phyloP scores from a whole-genome alignment of 495 filamentous ascomycete species.

The Neurospora sp. region DNA sequence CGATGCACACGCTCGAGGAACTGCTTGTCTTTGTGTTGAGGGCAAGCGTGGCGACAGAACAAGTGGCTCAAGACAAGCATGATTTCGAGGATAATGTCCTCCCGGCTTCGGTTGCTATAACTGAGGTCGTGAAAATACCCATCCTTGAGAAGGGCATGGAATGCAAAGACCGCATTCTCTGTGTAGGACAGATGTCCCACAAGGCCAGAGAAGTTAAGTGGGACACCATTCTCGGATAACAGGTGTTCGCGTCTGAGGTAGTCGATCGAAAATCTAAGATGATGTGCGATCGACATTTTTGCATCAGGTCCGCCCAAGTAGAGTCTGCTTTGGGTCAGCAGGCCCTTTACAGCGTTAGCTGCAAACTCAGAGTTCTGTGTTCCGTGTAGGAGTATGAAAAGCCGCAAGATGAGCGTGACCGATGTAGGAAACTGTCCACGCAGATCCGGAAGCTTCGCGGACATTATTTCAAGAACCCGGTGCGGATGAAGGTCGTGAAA shows the following conservation, averaged over 20 bases:
- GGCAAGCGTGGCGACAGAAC: slow-evolving; percentile 33
- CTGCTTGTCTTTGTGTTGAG: slow-evolving; percentile 7
- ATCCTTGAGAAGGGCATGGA: slow-evolving; percentile 58
- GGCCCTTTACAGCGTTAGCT: slow-evolving; percentile 47
- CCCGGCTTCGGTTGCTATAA: slow-evolving; percentile 29
- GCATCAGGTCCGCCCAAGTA: slow-evolving; percentile 53
- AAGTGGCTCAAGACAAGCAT: slow-evolving; percentile 61
- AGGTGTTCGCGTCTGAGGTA: slow-evolving; percentile 61
- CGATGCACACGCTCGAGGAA: slow-evolving; percentile 30
- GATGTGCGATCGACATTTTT: slow-evolving; percentile 58
- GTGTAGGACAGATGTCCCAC: slow-evolving; percentile 64
- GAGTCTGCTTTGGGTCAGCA: slow-evolving; percentile 58
- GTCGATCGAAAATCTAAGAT: slow-evolving; percentile 70
- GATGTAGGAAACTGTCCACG: slow-evolving; percentile 72
- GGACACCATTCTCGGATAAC: slow-evolving; percentile 46
- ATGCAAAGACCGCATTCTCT: slow-evolving; percentile 59
- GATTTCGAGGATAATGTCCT: slow-evolving; percentile 29
- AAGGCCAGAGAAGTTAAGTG: slow-evolving; percentile 58
- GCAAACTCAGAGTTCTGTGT: slow-evolving; percentile 52
- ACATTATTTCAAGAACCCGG: slow-evolving; percentile 54
- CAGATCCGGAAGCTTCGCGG: slow-evolving; percentile 59
- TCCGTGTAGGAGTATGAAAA: slow-evolving; percentile 56
- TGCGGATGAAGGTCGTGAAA: slow-evolving; percentile 50
- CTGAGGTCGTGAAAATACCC: slow-evolving; percentile 61
- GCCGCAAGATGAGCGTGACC: slow-evolving; percentile 57